A percentile compares a stretch with the other conserved stretches of the same genome.
Evolutionary conservation across 1,284 basidiomycete genomes (phyloP).

Genomic region (Irpex sp.): DNA sequence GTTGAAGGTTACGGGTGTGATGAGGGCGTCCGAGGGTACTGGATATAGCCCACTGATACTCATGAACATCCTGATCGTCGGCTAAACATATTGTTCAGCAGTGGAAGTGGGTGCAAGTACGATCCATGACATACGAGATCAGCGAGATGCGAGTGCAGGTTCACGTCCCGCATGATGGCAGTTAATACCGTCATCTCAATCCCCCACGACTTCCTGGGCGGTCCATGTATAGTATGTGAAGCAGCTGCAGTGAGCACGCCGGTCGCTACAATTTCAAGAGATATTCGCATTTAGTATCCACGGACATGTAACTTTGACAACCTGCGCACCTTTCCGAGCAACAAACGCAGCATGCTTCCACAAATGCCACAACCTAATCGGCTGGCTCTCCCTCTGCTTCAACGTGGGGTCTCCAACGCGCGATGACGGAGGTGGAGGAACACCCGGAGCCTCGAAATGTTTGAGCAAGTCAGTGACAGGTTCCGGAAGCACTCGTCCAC

Average conservation of each 20-base stretch:
- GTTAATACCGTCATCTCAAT: constrained; percentile 86
- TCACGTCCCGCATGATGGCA: constrained; percentile 83
- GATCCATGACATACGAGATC: constrained; percentile 62
- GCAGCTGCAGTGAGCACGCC: constrained; percentile 68
- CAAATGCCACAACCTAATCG: constrained; percentile 60
- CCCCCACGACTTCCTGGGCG: constrained; percentile 83
- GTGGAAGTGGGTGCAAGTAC: neutral
- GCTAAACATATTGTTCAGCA: constrained; percentile 31
- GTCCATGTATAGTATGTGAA: constrained; percentile 75
- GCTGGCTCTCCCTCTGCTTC: constrained; percentile 48
- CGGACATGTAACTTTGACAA: neutral
- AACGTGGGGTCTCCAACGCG: constrained; percentile 60
- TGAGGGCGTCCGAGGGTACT: constrained; percentile 88
- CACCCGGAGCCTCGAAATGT: constrained; percentile 65
- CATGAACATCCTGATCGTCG: constrained; percentile 77
- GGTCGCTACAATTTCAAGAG: constrained; percentile 44
- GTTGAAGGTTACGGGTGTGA: constrained; percentile 92
- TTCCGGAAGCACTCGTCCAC: neutral
- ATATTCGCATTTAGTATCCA: neutral
- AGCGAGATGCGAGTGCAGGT: constrained; percentile 80
- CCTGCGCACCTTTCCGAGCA: constrained; percentile 57
- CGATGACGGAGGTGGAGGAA: constrained; percentile 67
- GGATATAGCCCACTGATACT: constrained; percentile 82
- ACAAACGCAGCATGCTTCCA: constrained; percentile 67
- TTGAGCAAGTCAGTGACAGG: constrained; percentile 35